These are phyloP conservation scores for Rhododendron molle DNA, from an alignment of 148 eudicot species.

Conservation along the genomic window DNA sequence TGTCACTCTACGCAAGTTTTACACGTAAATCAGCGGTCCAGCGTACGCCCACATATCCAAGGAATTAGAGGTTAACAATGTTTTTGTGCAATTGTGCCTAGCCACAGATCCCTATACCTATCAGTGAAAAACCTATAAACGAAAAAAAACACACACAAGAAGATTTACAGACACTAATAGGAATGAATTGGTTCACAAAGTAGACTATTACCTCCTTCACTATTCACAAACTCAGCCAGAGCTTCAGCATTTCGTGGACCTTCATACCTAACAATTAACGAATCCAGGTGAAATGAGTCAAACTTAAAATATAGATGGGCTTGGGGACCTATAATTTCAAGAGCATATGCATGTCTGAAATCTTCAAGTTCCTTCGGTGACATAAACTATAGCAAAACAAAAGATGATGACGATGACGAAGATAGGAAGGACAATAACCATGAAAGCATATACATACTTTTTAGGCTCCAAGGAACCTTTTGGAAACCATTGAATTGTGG, in stretches of 20 bases:
- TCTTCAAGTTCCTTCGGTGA: background rate
- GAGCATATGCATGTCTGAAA: background rate
- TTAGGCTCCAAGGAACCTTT: conserved; percentile 96
- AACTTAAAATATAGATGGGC: background rate
- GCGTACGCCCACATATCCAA: background rate
- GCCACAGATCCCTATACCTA: background rate
- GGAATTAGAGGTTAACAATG: background rate
- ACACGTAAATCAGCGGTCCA: background rate
- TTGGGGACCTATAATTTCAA: background rate
- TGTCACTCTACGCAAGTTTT: background rate
- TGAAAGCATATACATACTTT: conserved; percentile 44
- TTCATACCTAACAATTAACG: conserved; percentile 60
- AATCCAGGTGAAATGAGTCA: background rate
- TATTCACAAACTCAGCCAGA: conserved; percentile 74
- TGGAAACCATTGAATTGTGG: conserved; percentile 96
- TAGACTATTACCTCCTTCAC: conserved; percentile 66
- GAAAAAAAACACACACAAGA: background rate
- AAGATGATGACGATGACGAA: background rate
- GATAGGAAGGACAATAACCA: background rate
- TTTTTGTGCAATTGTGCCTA: background rate
- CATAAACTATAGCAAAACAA: background rate
- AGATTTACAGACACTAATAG: background rate
- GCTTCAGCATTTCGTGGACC: conserved; percentile 90
- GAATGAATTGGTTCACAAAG: background rate
- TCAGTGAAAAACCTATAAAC: background rate